Base-by-base conservation (phyloP, 2,329 filamentous ascomycete species). In the Aspergillus ochraceoroseus region DNA sequence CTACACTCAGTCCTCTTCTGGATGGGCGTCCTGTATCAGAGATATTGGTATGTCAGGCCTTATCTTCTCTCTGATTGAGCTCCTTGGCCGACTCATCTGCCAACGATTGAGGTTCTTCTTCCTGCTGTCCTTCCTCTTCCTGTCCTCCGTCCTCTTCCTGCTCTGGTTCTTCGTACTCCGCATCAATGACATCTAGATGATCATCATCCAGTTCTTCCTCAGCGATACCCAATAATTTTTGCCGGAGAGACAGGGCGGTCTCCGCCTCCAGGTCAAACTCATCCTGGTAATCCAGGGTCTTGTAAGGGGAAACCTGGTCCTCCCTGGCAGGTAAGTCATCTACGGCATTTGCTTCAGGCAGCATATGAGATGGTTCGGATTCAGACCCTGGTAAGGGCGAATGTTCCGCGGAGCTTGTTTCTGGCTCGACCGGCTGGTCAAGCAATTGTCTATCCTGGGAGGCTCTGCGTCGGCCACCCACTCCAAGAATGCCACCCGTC, bases 401-500 rank as follows among this genome's bases (percentile, higher is more conserved):
- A 5, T 44, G 26, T 28, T 31, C 37, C n/a, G n/a, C n/a, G n/a
- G n/a, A 20, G 23, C n/a, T 34, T 23, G n/a, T 25, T 27, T 45
- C 23, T 1, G 15, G 19, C 14, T n/a, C n/a, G n/a, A 28, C 11
- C 15, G 15, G 7, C 18, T 45, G 39, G 13, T 42, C 39, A 26
- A 32, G 19, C 20, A 32, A n/a, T n/a, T n/a, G n/a, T n/a, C 33
- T 12, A 12, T 28, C 12, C 13, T 33, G 22, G 12, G 38, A 30
- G 22, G 47, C 28, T 15, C 56, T 52, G 5, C 30, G 34, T 20
- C 46, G 46, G 14, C 59, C 60, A 13, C 51, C 54, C 9, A 54
- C 49, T 5, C 59, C 59, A 4, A 63, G 52, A 30, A 64, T 44
- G 30, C 61, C 61, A 8, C 60, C 60, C n/a, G 60, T 63, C 60